A percentile compares a stretch with the other conserved stretches of the same genome.
These are phyloP conservation scores for Blakeslea trispora DNA, from an alignment of 371 early-diverging fungal species.

Conservation along the genomic window DNA sequence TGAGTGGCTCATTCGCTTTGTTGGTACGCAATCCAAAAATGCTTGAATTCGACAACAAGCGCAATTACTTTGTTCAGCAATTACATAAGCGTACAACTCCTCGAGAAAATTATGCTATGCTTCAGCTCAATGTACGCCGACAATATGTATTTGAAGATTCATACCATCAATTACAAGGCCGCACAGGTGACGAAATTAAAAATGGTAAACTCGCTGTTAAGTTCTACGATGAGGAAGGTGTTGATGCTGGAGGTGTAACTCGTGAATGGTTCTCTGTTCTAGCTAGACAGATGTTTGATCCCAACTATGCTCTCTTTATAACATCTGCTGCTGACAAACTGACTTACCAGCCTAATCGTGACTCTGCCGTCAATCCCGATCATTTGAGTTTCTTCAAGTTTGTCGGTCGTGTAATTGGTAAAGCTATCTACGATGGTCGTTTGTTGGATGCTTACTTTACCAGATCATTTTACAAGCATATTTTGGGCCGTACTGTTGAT, in stretches of 20 bases:
- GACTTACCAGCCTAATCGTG: conserved; percentile 96
- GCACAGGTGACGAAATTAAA: conserved; percentile 91
- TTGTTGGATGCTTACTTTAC: conserved; percentile 97
- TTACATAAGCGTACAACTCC: conserved; percentile 77
- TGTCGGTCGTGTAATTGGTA: conserved; percentile 98
- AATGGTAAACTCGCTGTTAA: conserved; percentile 92
- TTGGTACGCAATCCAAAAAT: conserved; percentile 96
- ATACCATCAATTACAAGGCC: conserved; percentile 90
- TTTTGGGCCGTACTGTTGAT: conserved; percentile 90
- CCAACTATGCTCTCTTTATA: conserved; percentile 97
- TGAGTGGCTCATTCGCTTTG: conserved; percentile 97
- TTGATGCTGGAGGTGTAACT: conserved; percentile 98
- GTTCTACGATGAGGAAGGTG: conserved; percentile 97
- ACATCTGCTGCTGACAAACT: conserved; percentile 94
- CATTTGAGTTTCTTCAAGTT: conserved; percentile 98
- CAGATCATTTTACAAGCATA: conserved; percentile 97
- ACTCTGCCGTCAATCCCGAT: conserved; percentile 93
- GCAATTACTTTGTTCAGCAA: conserved; percentile 95
- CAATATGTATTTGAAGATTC: conserved; percentile 97
- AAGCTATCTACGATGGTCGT: conserved; percentile 96
- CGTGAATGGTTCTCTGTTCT: conserved; percentile 99
- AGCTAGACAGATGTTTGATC: conserved; percentile 98
- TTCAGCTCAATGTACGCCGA: conserved; percentile 92
- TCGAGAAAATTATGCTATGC: conserved; percentile 68
- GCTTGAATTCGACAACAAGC: conserved; percentile 98